Evolutionary conservation across 108 stramenopile species (phyloP).

Genomic region (Stephanodiscus minutulus): DNA sequence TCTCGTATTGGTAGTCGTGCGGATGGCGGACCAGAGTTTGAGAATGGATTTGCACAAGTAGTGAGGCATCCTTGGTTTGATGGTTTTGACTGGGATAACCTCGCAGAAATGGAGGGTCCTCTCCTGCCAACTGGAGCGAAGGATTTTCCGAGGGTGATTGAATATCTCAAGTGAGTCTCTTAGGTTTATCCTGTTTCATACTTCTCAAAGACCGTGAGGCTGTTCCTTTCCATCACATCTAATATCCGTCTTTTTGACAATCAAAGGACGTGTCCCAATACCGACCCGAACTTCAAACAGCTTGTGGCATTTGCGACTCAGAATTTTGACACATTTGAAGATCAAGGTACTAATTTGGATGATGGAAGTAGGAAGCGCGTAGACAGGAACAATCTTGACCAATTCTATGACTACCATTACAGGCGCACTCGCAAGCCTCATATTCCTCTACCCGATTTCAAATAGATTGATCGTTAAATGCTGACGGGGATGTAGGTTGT

Average conservation of each 20-base stretch:
- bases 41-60: conserved; percentile 86
- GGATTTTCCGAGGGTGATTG: conserved; percentile 79
- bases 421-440: conserved; percentile 83
- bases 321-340: conserved; percentile 93
- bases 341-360: conserved; percentile 78
- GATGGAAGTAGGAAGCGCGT: conserved; percentile 51
- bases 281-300: conserved; percentile 80
- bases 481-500: background rate
- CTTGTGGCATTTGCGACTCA: conserved; percentile 81
- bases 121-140: conserved; percentile 79
- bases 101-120: conserved; percentile 75
- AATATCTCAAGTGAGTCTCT: conserved; percentile 80
- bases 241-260: background rate
- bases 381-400: conserved; percentile 72
- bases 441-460: conserved; percentile 51
- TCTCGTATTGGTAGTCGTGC: conserved; percentile 80
- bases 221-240: background rate
- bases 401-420: conserved; percentile 90
- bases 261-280: conserved; percentile 78
- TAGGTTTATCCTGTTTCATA: background rate
- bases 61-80: conserved; percentile 91
- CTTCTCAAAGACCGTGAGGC: background rate
- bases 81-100: conserved; percentile 85
- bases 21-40: conserved; percentile 76
- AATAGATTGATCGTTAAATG: background rate